These are phyloP conservation scores for Onygenales sp. DNA, from an alignment of 2,329 filamentous ascomycete species.

Conservation along the genomic window DNA sequence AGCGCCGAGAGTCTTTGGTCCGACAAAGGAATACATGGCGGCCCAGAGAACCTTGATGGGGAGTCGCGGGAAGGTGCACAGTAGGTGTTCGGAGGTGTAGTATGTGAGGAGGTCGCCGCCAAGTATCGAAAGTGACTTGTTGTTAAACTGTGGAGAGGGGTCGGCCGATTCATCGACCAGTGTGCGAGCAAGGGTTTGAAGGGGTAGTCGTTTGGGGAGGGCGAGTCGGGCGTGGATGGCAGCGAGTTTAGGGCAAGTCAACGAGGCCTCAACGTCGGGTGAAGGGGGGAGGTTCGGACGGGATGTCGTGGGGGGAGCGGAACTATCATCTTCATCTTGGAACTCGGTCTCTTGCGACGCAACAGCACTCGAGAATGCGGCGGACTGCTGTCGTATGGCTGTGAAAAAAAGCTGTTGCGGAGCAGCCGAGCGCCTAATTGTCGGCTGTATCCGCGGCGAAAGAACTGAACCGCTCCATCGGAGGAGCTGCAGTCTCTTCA, in stretches of 20 bases:
- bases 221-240: slow-evolving; percentile 84
- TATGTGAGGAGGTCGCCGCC: slow-evolving; percentile 78
- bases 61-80: slow-evolving; percentile 82
- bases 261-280: slow-evolving; percentile 58
- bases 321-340: slow-evolving; percentile 17
- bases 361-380: slow-evolving; percentile 23
- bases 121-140: slow-evolving; percentile 69
- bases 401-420: slow-evolving; percentile 14
- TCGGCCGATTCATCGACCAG: slow-evolving; percentile 84
- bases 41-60: slow-evolving; percentile 82
- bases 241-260: slow-evolving; percentile 75
- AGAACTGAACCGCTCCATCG: slow-evolving; percentile 44
- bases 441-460: slow-evolving; percentile 37
- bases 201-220: slow-evolving; percentile 69
- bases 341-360: slow-evolving; percentile 17
- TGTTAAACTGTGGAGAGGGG: slow-evolving; percentile 72
- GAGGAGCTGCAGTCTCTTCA: slow-evolving; percentile 43
- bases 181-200: slow-evolving; percentile 76
- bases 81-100: slow-evolving; percentile 78
- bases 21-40: slow-evolving; percentile 74
- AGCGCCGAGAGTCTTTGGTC: slow-evolving; percentile 61
- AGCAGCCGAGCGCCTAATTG: slow-evolving; percentile 13
- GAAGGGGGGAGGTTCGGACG: slow-evolving; percentile 50
- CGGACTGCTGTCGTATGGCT: slow-evolving; percentile 33
- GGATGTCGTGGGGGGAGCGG: slow-evolving; percentile 18